A percentile compares a stretch with the other conserved stretches of the same genome.
Conservation (phyloP, 176 grass and related monocot species). For the Bolboschoenus planiculmis region DNA sequence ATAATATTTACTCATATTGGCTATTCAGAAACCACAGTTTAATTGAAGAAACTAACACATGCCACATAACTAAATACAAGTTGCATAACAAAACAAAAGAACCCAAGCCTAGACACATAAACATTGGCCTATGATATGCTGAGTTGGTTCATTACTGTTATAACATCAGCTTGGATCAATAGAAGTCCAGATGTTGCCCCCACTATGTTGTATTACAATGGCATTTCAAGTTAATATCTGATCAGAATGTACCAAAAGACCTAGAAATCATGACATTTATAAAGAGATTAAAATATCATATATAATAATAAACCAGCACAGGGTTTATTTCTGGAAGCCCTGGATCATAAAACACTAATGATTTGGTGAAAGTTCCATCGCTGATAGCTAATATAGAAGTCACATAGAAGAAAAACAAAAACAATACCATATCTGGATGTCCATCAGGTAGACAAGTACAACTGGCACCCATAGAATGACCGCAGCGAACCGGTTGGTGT, state of each 20-base stretch:
- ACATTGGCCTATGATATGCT: background rate
- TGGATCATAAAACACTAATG: background rate
- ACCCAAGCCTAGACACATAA: background rate
- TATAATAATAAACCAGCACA: background rate
- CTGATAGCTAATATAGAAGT: background rate
- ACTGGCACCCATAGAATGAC: slow-evolving; percentile 81
- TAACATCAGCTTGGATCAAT: background rate
- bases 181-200: too few relatives aligned
- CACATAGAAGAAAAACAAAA: background rate
- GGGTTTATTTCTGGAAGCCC: background rate
- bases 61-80: background rate
- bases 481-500: slow-evolving; percentile 62
- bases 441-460: slow-evolving; percentile 88
- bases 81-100: background rate
- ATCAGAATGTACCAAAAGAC: background rate
- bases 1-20: background rate
- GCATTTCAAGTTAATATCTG: background rate
- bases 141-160: background rate
- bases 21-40: background rate
- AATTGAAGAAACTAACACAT: background rate
- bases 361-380: background rate
- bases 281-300: background rate
- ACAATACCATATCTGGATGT: slow-evolving; percentile 89
- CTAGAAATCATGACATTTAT: background rate
- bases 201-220: background rate